phyloP scores from a whole-genome alignment of 108 stramenopile genomes.

The Parmales sp. region DNA sequence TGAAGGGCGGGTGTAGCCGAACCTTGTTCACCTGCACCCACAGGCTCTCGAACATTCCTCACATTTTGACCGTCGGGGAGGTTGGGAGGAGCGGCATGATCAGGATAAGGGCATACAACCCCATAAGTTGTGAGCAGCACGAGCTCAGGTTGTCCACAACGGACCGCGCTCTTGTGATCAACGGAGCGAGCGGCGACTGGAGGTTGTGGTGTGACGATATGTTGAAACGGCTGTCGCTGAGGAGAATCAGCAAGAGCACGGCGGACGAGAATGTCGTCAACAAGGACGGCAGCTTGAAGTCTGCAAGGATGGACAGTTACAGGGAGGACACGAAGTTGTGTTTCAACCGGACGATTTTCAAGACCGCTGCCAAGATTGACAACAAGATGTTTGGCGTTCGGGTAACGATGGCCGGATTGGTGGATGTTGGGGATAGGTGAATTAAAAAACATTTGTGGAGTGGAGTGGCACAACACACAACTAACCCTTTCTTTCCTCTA shows the following conservation, averaged over 20 bases:
- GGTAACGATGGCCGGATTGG: background rate
- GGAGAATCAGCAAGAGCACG: background rate
- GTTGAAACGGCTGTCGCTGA: background rate
- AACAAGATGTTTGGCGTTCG: background rate
- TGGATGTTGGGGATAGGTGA: constrained; percentile 2
- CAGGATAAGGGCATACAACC: constrained; percentile 8
- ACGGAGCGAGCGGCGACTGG: background rate
- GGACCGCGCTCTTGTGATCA: background rate
- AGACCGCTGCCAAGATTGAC: background rate
- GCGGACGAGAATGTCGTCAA: background rate
- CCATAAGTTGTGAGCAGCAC: background rate
- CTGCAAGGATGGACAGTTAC: constrained; percentile 10
- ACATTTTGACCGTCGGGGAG: background rate
- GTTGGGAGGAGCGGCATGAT: background rate
- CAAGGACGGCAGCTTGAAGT: background rate
- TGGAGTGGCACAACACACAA: no score
- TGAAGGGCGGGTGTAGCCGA: background rate
- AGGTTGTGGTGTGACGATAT: background rate
- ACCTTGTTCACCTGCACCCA: background rate
- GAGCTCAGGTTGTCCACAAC: background rate
- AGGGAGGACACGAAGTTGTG: background rate
- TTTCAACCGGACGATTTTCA: constrained; percentile 11
- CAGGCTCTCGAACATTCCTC: background rate
- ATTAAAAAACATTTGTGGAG: no score
- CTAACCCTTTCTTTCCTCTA: no score